Evolutionary conservation across 495 filamentous ascomycete genomes (phyloP), one percentile per base, ranked within the genome.

Genomic region (Viridothelium virens): DNA sequence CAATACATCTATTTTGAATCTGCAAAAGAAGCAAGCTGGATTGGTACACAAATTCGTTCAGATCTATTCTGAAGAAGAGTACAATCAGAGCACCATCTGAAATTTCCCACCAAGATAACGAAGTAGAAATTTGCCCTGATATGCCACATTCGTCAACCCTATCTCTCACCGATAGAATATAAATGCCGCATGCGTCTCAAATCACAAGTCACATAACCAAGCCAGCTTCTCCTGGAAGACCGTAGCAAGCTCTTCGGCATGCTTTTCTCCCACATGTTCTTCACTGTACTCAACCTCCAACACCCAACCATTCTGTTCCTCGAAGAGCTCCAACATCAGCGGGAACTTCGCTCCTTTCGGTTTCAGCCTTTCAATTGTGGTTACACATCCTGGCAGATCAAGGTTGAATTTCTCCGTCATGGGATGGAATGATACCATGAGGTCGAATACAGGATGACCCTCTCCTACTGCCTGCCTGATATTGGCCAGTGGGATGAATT

Each of bases 381-480:
- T 38, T 5, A 10, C 34, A 34, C 48, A 65, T 9, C 16, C 48
- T 25, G 9, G 48, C 4, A 53, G 9, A 3, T 18, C n/a, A 4
- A 53, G 16, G 47, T 59, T 34, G 18, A 59, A 38, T 47, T 33
- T 41, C 47, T 61, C 16, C 5, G 10, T 10, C 4, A 7, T 7
- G 7, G 48, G 6, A 64, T 69, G 56, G 37, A 59, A 66, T 14
- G 59, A 59, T 4, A 69, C 67, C 64, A 66, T 61, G 36, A 66
- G 38, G 39, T 69, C 67, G 39, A 69, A 69, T 16, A 66, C 11
- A 7, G 56, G 25, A 2, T 25, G 36, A 53, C 18, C 48, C 2
- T 46, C 10, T 11, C 59, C 46, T n/a, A 63, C 25, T 4, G 59
- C 18, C 37, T 63, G 36, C 2, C 33, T 16, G 36, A 69, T 66